A percentile compares a stretch with the other conserved stretches of the same genome.
Evolutionary conservation across 257 asterid genomes (phyloP).

Genomic region (Solanum ossicruentum): DNA sequence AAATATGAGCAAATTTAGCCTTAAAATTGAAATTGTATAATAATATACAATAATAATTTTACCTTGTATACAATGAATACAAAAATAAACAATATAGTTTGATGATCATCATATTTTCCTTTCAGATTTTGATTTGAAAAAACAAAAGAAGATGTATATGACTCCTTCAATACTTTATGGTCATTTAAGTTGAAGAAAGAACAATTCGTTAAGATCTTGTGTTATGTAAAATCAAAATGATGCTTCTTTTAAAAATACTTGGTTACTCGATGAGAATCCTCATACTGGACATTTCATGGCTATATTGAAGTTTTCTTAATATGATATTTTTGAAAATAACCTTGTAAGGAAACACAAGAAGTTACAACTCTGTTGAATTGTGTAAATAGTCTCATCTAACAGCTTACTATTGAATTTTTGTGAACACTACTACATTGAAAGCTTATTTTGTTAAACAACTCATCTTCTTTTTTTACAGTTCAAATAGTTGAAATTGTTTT

Average conservation of each 20-base stretch:
- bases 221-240: neutral
- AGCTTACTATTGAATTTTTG: neutral
- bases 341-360: neutral
- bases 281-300: neutral
- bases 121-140: neutral
- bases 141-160: neutral
- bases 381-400: neutral
- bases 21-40: too few species aligned
- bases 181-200: neutral
- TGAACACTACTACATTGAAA: neutral
- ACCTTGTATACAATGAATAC: too few species aligned
- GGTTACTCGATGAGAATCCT: neutral
- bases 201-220: neutral
- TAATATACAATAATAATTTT: too few species aligned
- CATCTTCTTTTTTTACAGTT: neutral
- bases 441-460: neutral
- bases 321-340: neutral
- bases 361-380: neutral
- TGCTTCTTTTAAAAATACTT: neutral
- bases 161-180: neutral
- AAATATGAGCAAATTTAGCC: too few species aligned
- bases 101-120: too few species aligned
- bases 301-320: neutral
- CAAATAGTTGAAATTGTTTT: neutral
- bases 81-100: too few species aligned